Base-by-base conservation (phyloP, 2,329 filamentous ascomycete species). In the Xylariaceae sp. region DNA sequence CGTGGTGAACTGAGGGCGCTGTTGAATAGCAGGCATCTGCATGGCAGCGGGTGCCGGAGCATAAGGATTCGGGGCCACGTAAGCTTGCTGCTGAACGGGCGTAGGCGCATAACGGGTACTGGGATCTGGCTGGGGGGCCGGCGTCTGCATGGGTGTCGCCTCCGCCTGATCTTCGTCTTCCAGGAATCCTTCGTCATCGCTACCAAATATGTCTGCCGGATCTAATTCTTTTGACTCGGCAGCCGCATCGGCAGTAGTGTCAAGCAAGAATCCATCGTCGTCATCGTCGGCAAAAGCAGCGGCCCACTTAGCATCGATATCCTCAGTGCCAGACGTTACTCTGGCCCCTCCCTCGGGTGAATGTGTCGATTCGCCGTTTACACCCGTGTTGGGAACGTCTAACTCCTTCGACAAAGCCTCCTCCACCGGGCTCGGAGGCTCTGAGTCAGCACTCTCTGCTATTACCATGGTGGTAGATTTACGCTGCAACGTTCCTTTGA, bases 111-210 rank as follows among this genome's bases (percentile, higher is more conserved):
- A 65, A 26, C 62, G 60, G 23, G 59, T 60, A 46, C 63, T 66
- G 17, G 51, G 35, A 41, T 43, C 42, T 17, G 43, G 46, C 34
- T 43, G 52, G 21, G 42, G 50, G 40, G 48, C 43, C 36, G 44
- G 55, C 38, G 43, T 40, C 41, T 46, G 38, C 36, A 50, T 46
- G 24, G 48, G 42, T 9, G 44, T 37, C 19, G 53, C 60, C 44
- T 46, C 55, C 42, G 44, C 52, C 41, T 37, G 33, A 24, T 70
- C 58, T 14, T 71, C 64, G 9, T 68, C 88, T 5, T 94, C 82
- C 8, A 96, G 67, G 44, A 96, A 84, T 0, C 87, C 88, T 54
- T 89, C 85, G 48, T 86, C 85, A 58, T 95, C 89, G 50, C 89
- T 89, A 31, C 85, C 79, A 48, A 89, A 81, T 50, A 90, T 80